These are phyloP conservation scores for Wolfiporia cocos DNA, from an alignment of 1,284 basidiomycete species.

Conservation along the genomic window DNA sequence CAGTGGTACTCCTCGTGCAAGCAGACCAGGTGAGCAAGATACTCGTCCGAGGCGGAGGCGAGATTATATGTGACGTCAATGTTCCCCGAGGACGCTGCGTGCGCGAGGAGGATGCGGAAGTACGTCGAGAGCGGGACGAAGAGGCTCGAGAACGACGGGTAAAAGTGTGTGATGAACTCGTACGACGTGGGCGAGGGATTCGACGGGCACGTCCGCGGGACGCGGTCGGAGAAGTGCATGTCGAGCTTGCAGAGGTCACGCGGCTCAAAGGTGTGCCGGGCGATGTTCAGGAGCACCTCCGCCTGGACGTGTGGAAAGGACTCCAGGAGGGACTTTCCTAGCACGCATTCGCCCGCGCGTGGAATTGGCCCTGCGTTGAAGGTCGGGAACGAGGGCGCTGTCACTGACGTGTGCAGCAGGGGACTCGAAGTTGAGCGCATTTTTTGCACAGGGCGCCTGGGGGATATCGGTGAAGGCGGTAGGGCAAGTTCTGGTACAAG, in stretches of 20 bases:
- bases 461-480: background rate
- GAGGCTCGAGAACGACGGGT: constrained; percentile 7
- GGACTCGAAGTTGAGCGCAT: background rate
- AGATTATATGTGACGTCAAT: background rate
- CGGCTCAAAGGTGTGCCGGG: constrained; percentile 6
- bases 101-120: constrained; percentile 11
- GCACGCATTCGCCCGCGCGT: background rate
- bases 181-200: background rate
- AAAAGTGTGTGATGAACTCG: constrained; percentile 6
- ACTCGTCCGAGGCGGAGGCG: constrained; percentile 5
- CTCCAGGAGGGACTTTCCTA: background rate
- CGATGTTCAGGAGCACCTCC: constrained; percentile 3
- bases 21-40: constrained; percentile 8
- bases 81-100: background rate
- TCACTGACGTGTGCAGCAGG: background rate
- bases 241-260: constrained; percentile 10
- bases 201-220: background rate
- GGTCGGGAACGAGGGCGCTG: background rate
- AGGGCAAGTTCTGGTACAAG: background rate
- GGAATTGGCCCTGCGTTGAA: background rate
- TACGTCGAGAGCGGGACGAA: constrained; percentile 11
- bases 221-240: constrained; percentile 1
- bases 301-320: constrained; percentile 4
- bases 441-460: background rate
- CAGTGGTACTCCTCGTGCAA: constrained; percentile 9